These are phyloP conservation scores for Vitis hybrid DNA, from an alignment of 177 flowering plant genomes.

Conservation along the genomic window DNA sequence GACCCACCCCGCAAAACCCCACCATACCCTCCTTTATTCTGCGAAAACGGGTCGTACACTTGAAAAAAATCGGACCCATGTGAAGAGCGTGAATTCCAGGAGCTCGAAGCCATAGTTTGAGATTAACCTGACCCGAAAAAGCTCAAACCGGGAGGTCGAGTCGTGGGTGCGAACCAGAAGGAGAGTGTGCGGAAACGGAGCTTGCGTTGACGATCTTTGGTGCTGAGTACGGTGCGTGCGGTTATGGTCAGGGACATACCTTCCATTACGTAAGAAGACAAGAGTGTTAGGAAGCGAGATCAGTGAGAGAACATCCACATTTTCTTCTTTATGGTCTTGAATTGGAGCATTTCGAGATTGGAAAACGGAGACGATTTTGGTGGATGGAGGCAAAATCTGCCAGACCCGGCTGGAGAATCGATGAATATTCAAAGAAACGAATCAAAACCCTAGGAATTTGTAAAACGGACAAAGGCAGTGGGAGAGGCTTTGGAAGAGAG, in stretches of 20 bases:
- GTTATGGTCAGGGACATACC: constrained; percentile 22
- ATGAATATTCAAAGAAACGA: constrained; percentile 16
- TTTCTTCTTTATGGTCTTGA: constrained; percentile 48
- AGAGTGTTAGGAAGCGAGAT: constrained; percentile 10
- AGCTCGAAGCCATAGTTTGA: constrained; percentile 7
- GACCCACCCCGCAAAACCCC: constrained; percentile 31
- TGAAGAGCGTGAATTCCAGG: constrained; percentile 7
- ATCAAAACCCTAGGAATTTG: too few relatives aligned
- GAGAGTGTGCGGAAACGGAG: constrained; percentile 44
- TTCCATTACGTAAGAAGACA: constrained; percentile 43
- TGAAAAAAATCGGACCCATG: constrained; percentile 17
- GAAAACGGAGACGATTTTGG: not conserved
- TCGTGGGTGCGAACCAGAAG: constrained; percentile 70
- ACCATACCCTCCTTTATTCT: constrained; percentile 14
- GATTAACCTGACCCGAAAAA: constrained; percentile 14
- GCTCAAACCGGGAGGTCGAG: constrained; percentile 71
- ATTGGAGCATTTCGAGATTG: constrained; percentile 37
- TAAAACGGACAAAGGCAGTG: not conserved
- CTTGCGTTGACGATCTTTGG: constrained; percentile 21
- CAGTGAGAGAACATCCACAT: constrained; percentile 58
- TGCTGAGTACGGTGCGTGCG: not conserved
- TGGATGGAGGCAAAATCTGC: not conserved
- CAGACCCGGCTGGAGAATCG: constrained; percentile 18
- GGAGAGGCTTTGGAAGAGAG: not conserved
- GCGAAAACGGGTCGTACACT: constrained; percentile 26